phyloP scores from a whole-genome alignment of 2,329 filamentous ascomycete genomes.

The Alternaria dauci region DNA sequence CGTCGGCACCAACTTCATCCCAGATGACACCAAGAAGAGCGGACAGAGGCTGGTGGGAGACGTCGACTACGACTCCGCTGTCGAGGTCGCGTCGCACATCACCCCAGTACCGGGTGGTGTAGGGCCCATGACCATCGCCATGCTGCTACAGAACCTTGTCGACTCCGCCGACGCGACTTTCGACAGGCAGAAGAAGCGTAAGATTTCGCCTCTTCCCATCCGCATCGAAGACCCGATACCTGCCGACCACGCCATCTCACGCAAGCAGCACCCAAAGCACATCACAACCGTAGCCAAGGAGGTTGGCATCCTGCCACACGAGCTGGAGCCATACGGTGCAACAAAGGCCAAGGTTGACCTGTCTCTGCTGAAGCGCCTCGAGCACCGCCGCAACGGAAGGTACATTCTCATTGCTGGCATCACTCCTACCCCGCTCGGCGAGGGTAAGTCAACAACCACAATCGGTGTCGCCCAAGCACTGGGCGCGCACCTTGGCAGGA shows the following conservation, averaged over 20 bases:
- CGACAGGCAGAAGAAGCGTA: conserved; percentile 80
- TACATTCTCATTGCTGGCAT: conserved; percentile 96
- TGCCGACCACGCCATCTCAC: conserved; percentile 93
- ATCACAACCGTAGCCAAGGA: conserved; percentile 87
- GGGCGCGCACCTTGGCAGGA: conserved; percentile 83
- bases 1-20: conserved; percentile 95
- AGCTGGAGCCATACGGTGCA: conserved; percentile 92
- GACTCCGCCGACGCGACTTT: conserved; percentile 84
- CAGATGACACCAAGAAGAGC: conserved; percentile 88
- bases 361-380: conserved; percentile 78
- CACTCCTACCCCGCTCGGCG: conserved; percentile 93
- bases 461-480: conserved; percentile 94
- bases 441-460: conserved; percentile 98
- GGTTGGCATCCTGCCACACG: conserved; percentile 84
- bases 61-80: conserved; percentile 87
- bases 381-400: conserved; percentile 85
- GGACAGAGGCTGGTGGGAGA: conserved; percentile 93
- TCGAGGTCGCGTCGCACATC: conserved; percentile 87
- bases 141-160: conserved; percentile 96
- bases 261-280: conserved; percentile 88
- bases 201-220: conserved; percentile 82
- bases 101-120: conserved; percentile 97
- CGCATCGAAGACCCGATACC: conserved; percentile 83
- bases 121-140: conserved; percentile 98
- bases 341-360: conserved; percentile 97